A percentile compares a stretch with the other conserved stretches of the same genome.
Evolutionary conservation across 495 filamentous ascomycete genomes (phyloP).

Genomic region (Penicillium daleae): DNA sequence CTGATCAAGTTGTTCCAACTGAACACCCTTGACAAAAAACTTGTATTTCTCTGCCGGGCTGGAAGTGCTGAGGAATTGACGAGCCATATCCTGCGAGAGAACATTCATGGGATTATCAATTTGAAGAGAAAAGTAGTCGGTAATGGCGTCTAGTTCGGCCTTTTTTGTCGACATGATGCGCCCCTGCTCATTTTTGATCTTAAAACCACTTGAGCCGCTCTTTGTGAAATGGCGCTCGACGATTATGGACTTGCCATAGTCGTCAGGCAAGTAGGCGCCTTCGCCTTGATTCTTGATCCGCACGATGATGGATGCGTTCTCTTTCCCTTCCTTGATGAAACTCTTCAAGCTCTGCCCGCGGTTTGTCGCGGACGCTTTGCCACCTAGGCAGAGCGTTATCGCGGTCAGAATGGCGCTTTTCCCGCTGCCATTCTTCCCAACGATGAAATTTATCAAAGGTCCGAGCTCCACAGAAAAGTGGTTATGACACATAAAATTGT

Average conservation of each 20-base stretch:
- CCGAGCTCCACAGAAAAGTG: constrained; percentile 80
- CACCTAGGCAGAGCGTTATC: constrained; percentile 90
- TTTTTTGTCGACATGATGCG: constrained; percentile 81
- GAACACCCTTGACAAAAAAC: constrained; percentile 94
- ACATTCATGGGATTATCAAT: constrained; percentile 98
- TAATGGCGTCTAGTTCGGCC: constrained; percentile 87
- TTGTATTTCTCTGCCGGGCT: constrained; percentile 86
- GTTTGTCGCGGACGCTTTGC: constrained; percentile 93
- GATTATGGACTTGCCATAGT: constrained; percentile 84
- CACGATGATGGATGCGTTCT: constrained; percentile 67
- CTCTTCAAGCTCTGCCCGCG: constrained; percentile 87
- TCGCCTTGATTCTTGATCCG: constrained; percentile 88
- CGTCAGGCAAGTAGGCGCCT: constrained; percentile 79
- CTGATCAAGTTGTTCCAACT: constrained; percentile 87
- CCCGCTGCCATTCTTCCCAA: constrained; percentile 97
- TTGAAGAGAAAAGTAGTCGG: constrained; percentile 89
- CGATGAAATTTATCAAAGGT: constrained; percentile 95
- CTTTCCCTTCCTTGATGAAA: constrained; percentile 89
- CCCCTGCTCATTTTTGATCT: constrained; percentile 74
- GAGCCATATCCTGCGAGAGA: constrained; percentile 94
- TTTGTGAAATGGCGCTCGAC: constrained; percentile 87
- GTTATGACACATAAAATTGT: constrained; percentile 94
- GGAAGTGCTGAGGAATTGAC: constrained; percentile 88
- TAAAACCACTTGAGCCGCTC: constrained; percentile 79
- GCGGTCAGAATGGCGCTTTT: constrained; percentile 97